A percentile compares a stretch with the other conserved stretches of the same genome.
phyloP scores from a whole-genome alignment of 148 eudicot genomes.

The Chenopodium berlandieri region DNA sequence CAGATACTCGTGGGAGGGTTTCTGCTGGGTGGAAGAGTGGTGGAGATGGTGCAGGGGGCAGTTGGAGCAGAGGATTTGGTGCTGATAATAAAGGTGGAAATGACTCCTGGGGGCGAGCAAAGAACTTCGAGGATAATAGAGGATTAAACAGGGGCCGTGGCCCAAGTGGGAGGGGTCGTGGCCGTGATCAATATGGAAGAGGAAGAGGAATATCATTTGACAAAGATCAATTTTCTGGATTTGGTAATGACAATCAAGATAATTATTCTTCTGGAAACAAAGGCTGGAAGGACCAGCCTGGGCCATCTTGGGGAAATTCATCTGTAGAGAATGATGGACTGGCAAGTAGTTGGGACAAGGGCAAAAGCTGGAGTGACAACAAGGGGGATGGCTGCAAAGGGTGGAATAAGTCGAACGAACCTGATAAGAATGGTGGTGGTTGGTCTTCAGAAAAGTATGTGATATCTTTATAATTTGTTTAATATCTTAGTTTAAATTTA shows the following conservation, averaged over 20 bases:
- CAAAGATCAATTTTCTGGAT: conserved; percentile 24
- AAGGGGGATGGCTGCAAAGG: conserved; percentile 11
- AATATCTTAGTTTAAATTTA: background rate
- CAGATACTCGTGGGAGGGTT: background rate
- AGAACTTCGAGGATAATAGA: conserved; percentile 15
- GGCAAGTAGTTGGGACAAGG: conserved; percentile 10
- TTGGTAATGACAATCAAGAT: conserved; percentile 29
- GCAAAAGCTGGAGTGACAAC: conserved; percentile 17
- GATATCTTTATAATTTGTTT: background rate
- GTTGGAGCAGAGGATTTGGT: conserved; percentile 19
- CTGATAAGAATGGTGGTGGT: conserved; percentile 6
- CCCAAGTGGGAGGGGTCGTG: conserved; percentile 43
- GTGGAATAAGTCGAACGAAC: conserved; percentile 6
- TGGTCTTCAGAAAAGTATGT: conserved; percentile 11
- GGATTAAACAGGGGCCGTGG: conserved; percentile 36
- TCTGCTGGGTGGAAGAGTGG: conserved; percentile 15
- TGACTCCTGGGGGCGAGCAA: conserved; percentile 29
- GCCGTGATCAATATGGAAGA: conserved; percentile 13
- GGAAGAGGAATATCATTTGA: conserved; percentile 39
- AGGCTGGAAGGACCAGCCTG: conserved; percentile 26
- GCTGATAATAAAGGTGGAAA: conserved; percentile 27
- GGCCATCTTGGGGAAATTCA: conserved; percentile 28
- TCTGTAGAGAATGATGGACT: background rate
- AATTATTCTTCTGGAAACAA: conserved; percentile 13
- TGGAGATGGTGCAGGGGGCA: conserved; percentile 9